Conservation (phyloP, 208 protist genomes). For the Trypanosoma theileri region DNA sequence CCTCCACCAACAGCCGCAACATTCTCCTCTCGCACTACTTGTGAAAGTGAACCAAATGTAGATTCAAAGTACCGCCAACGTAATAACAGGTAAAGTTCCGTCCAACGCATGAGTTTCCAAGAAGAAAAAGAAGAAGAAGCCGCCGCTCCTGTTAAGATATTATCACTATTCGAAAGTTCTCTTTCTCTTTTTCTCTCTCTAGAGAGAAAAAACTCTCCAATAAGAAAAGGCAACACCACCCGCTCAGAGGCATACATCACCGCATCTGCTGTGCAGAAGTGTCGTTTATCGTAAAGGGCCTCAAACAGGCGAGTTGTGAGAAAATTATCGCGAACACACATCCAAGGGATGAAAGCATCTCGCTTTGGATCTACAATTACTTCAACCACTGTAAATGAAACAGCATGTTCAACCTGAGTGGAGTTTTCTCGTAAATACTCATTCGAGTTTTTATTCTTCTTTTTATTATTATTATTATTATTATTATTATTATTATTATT, state of each 20-base stretch:
- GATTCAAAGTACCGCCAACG: constrained; percentile 29
- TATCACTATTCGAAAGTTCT: too few relatives aligned
- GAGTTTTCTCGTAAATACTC: background rate
- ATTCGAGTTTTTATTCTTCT: background rate
- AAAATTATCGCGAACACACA: constrained; percentile 5
- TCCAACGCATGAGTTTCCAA: constrained; percentile 21
- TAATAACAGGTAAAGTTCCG: constrained; percentile 10
- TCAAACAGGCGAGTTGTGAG: constrained; percentile 18
- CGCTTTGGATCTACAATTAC: constrained; percentile 6
- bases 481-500: constrained; percentile 5
- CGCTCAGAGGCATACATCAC: constrained; percentile 16
- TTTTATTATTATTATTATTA: constrained; percentile 3
- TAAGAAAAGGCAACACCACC: constrained; percentile 26
- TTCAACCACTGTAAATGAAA: constrained; percentile 22
- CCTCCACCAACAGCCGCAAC: constrained; percentile 18
- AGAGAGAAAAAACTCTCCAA: too few relatives aligned
- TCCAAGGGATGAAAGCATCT: constrained; percentile 11
- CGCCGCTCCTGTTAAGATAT: too few relatives aligned
- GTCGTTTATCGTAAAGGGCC: constrained; percentile 20
- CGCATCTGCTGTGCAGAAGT: constrained; percentile 24
- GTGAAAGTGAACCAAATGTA: constrained; percentile 23
- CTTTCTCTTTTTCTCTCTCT: too few relatives aligned
- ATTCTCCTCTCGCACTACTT: constrained; percentile 20
- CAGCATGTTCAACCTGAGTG: background rate
- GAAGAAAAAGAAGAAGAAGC: constrained; percentile 16